Evolutionary conservation across 805 yeast genomes (phyloP).

Genomic region (Saccharomycopsis capsularis): DNA sequence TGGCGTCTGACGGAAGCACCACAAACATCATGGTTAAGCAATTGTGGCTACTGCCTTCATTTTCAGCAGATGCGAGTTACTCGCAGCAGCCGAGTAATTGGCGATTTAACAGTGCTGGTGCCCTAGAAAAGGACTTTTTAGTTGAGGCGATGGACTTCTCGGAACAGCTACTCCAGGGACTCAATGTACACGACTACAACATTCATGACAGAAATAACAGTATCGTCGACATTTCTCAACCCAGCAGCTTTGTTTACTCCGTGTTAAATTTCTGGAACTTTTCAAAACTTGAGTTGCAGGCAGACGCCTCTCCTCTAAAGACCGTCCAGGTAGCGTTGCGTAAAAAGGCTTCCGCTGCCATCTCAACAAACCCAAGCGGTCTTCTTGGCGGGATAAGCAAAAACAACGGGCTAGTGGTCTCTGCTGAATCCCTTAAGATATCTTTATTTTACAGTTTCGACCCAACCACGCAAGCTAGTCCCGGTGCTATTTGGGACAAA

Average conservation of each 20-base stretch:
- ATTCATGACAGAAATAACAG: neutral
- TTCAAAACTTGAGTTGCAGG: slow-evolving; percentile 24
- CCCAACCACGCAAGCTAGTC: slow-evolving; percentile 16
- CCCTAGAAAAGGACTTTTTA: slow-evolving; percentile 33
- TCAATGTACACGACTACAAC: slow-evolving; percentile 2
- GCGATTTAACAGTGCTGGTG: slow-evolving; percentile 14
- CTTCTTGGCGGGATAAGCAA: slow-evolving; percentile 35
- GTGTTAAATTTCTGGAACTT: slow-evolving; percentile 41
- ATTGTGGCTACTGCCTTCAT: slow-evolving; percentile 30
- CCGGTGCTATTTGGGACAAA: slow-evolving; percentile 29
- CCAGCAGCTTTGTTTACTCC: slow-evolving; percentile 21
- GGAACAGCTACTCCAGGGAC: slow-evolving; percentile 24
- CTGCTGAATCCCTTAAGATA: slow-evolving; percentile 36
- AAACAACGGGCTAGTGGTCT: slow-evolving; percentile 37
- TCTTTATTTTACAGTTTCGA: slow-evolving; percentile 27
- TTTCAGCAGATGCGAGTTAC: slow-evolving; percentile 24
- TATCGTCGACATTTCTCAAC: neutral
- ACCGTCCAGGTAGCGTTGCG: slow-evolving; percentile 31
- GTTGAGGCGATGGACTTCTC: slow-evolving; percentile 33
- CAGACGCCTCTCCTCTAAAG: slow-evolving; percentile 32
- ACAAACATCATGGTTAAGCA: slow-evolving; percentile 27
- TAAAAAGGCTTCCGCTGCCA: slow-evolving; percentile 19
- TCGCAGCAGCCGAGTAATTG: slow-evolving; percentile 23
- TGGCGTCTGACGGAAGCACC: neutral
- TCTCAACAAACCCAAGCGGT: slow-evolving; percentile 24